A percentile compares a stretch with the other conserved stretches of the same genome.
Conservation (phyloP, 495 filamentous ascomycete genomes). For the Alectoria sarmentosa region DNA sequence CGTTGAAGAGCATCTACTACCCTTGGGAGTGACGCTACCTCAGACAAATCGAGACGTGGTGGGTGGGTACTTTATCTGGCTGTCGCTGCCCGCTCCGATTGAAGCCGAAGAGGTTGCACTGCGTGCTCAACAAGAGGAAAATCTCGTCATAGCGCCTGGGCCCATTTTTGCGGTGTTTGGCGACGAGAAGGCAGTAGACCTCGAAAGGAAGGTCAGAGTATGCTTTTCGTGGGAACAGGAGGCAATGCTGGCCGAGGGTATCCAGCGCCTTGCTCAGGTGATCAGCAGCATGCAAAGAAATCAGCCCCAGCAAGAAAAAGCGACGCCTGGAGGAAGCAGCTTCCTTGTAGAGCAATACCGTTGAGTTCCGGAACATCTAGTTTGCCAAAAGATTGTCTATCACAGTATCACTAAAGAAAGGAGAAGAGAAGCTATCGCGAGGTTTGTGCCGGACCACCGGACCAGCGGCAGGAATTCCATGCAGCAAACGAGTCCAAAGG, state of each 20-base stretch:
- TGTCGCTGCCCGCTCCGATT: slow-evolving; percentile 50
- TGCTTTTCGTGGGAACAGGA: slow-evolving; percentile 74
- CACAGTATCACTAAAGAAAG: background rate
- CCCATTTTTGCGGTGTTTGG: slow-evolving; percentile 59
- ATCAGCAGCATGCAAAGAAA: slow-evolving; percentile 21
- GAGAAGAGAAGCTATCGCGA: background rate
- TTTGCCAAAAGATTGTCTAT: no score
- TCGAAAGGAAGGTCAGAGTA: slow-evolving; percentile 52
- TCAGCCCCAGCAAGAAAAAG: slow-evolving; percentile 12
- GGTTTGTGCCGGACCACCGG: no score
- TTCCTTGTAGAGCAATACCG: slow-evolving; percentile 7
- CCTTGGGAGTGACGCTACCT: slow-evolving; percentile 49
- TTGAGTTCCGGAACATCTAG: background rate
- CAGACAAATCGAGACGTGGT: slow-evolving; percentile 30
- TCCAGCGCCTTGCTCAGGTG: slow-evolving; percentile 49
- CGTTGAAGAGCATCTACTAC: slow-evolving; percentile 48
- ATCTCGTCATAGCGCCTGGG: slow-evolving; percentile 57
- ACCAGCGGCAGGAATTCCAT: background rate
- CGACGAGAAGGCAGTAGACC: slow-evolving; percentile 43
- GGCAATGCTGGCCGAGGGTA: slow-evolving; percentile 58
- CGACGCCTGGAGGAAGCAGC: background rate
- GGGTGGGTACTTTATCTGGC: slow-evolving; percentile 81
- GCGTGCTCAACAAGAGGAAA: slow-evolving; percentile 47
- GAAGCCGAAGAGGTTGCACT: slow-evolving; percentile 49
- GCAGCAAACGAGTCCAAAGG: background rate